Evolutionary conservation across 495 filamentous ascomycete genomes (phyloP), one percentile per base, ranked within the genome.

Genomic region (Sphaerosporella brunnea): DNA sequence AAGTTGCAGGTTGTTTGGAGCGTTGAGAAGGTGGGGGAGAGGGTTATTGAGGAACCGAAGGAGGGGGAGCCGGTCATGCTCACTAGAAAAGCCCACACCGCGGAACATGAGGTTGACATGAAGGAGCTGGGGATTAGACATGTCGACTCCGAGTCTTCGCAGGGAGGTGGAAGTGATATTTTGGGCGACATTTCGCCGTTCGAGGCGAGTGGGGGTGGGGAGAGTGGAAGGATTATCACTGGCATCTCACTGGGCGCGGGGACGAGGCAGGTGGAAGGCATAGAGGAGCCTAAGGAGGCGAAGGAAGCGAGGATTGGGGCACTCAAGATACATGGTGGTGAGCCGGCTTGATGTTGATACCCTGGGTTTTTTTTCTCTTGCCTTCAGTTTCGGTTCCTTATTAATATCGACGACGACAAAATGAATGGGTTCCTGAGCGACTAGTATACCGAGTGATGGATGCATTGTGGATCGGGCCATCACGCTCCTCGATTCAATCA

Each of bases 1-100:
- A 72, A 73, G 18, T 59, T 95, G n/a, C 76, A 84, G 16, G 84
- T 95, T 7, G 81, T 94, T 2, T 97, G 90, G 90, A 46, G 39
- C 11, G 34, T 58, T 9, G 35, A 51, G 13, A 13, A 2, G 3
- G 21, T 25, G 40, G 40, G 19, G 13, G 40, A 37, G 35, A 37
- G 4, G 8, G 35, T 37, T 9, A 18, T 37, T 37, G 35, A 37
- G 35, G 35, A 37, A 15, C 35, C 35, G 35, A 15, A 9, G 35
- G 5, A 18, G 16, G 35, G 35, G 4, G 35, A 37, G 35, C 8
- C 35, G 8, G 35, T 37, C 9, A 5, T 18, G 8, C 5, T 37
- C 9, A 37, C 16, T 9, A 7, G 35, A 18, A 37, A 18, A 15
- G 35, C 35, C 35, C 28, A 13, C 13, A 13, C 13, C 28, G 28